A percentile compares a stretch with the other conserved stretches of the same genome.
Conservation (phyloP, 2,329 filamentous ascomycete species). For the Pseudogymnoascus sp. region DNA sequence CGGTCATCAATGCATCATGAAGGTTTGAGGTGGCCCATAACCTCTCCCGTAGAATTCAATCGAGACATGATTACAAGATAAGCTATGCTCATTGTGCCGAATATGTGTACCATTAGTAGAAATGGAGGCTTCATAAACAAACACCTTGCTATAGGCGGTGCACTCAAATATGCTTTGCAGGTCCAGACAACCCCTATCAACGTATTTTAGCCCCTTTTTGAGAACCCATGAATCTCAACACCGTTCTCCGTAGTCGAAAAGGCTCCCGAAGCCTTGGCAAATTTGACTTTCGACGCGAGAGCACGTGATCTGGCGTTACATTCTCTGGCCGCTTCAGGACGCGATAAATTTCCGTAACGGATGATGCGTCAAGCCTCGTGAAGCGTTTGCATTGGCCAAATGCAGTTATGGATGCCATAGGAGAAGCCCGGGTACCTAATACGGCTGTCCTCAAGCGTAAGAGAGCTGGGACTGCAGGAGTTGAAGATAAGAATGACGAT, state of each 20-base stretch:
- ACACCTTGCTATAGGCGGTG: neutral
- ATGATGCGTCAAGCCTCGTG: neutral
- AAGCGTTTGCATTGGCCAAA: neutral
- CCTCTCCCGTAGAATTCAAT: slow-evolving; percentile 9
- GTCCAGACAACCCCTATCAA: neutral
- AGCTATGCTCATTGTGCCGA: neutral
- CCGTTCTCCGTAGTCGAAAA: neutral
- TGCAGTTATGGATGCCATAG: neutral
- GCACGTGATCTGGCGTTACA: slow-evolving; percentile 1
- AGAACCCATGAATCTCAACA: neutral
- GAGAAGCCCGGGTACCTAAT: neutral
- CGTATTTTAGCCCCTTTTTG: neutral
- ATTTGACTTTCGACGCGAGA: neutral
- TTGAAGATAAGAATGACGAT: slow-evolving; percentile 13
- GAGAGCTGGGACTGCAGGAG: slow-evolving; percentile 26
- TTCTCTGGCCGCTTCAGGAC: neutral
- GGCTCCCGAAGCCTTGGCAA: neutral
- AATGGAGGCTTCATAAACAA: neutral
- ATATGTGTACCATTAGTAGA: neutral
- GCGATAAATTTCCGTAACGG: neutral
- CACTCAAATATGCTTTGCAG: neutral
- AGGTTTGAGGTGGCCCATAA: neutral
- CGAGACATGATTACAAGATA: neutral
- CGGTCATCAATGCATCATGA: slow-evolving; percentile 8
- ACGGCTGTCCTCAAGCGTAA: slow-evolving; percentile 31